Evolutionary conservation across 2,329 filamentous ascomycete species (phyloP), one percentile per base, ranked within the genome.

Genomic region (Penicillium hesseltinei): DNA sequence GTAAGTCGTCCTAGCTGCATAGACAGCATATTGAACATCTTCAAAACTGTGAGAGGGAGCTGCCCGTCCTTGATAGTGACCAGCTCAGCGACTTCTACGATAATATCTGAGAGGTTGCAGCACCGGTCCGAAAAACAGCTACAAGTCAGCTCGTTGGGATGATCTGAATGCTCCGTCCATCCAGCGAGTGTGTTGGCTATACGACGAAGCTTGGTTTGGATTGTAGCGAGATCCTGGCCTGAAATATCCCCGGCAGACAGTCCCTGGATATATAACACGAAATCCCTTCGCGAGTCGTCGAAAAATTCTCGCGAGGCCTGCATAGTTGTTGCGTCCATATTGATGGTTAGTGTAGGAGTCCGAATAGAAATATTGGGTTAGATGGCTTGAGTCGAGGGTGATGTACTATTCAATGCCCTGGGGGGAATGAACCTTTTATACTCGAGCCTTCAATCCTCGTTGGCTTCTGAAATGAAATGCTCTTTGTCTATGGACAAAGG

Each of bases 21-120:
- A 45, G 23, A 42, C 17, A 53, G 25, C 51, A 53, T 53, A 36
- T 29, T 11, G 9, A 36, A 29, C n/a, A 53, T 53, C 8, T 53
- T 53, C 40, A 29, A 15, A 3, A 19, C 15, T 5, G 29, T 21
- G n/a, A 29, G n/a, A 21, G 51, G 42, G n/a, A 53, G 19, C 17
- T 25, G 10, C 5, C 25, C 49, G 19, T 27, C 29, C 15, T 25
- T 19, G 8, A 47, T 36, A 38, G 17, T 47, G 21, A 38, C n/a
- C 23, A 21, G 11, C 21, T 38, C 31, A 38, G 42, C 23, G 17
- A 53, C 23, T 10, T 53, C 17, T 38, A 19, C 5, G 7, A 53
- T n/a, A n/a, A 46, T 13, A 21, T 10, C 31, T n/a, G 51, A 44
- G 11, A 53, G 8, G 10, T 27, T 46, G n/a, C 10, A 17, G 23